Base-by-base conservation (phyloP, 208 protist species). In the Trichomonas tenax region DNA sequence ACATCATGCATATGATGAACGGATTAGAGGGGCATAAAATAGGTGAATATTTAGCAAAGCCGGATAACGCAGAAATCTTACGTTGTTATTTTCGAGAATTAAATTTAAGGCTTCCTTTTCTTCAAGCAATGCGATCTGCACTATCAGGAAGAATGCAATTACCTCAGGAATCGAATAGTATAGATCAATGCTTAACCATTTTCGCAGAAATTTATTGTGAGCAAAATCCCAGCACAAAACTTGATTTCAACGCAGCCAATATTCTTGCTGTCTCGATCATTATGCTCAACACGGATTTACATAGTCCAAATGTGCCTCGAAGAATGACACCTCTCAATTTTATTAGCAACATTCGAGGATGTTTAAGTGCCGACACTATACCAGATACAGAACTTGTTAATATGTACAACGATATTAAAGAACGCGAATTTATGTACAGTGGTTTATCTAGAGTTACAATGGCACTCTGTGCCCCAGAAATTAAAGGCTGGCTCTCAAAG, bases 251-350 rank as follows among this genome's bases (percentile, higher is more conserved):
- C 96, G 72, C 96, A 17, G 96, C 96, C 9, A 97, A 96, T 89
- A 96, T 97, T 31, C 90, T 98, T 44, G 96, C 97, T 31, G 97
- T 97, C 96, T 34, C 97, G 9, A 96, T 97, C 46, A 96, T 97
- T 96, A 97, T 98, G 97, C 97, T 98, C 58, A 97, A 98, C 95
- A 97, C 97, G 0, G 97, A 97, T 96, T 17, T 88, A 26, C 96
- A 97, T 49, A 97, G 96, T 63, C 95, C 96, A 0, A 86, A 96
- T 95, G 48, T 97, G 0, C 95, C 82, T 36, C 95, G 93, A 10
- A 96, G 97, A 86, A 97, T 97, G 97, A 97, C 96, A 11, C 49
- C 95, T 0, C 72, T 96, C 10, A 9, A 97, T 14, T 97, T 97
- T 63, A 15, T 97, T 11, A 34, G 44, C 41, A 97, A 97, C 84